Conservation (phyloP, 2,329 filamentous ascomycete species). For the Berkeleyomyces rouxiae region DNA sequence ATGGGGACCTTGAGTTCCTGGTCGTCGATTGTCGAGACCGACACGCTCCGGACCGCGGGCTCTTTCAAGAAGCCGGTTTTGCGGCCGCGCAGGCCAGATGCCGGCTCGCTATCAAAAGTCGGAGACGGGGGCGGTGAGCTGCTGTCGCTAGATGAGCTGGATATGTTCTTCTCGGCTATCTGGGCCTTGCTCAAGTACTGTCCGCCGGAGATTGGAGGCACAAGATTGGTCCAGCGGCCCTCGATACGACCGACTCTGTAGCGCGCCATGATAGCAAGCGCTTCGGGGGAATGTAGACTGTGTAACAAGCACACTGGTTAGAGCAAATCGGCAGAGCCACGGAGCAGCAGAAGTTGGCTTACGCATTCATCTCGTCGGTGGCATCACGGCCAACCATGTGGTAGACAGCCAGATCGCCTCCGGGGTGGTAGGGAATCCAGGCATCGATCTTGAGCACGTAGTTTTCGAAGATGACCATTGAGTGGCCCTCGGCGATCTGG, state of each 20-base stretch:
- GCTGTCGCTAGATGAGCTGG: constrained; percentile 30
- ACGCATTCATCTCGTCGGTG: constrained; percentile 88
- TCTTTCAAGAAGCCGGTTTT: constrained; percentile 2
- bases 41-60: background rate
- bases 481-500: constrained; percentile 65
- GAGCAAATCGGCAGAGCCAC: constrained; percentile 12
- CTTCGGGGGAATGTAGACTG: constrained; percentile 69
- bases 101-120: constrained; percentile 27
- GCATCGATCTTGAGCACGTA: constrained; percentile 74
- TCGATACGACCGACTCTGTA: constrained; percentile 75
- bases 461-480: constrained; percentile 65
- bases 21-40: constrained; percentile 18
- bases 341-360: constrained; percentile 22
- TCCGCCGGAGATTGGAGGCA: constrained; percentile 83
- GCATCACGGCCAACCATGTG: constrained; percentile 92
- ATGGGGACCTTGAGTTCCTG: constrained; percentile 28
- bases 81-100: constrained; percentile 8
- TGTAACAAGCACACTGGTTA: constrained; percentile 21
- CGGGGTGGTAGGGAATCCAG: constrained; percentile 81
- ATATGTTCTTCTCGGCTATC: background rate
- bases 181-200: constrained; percentile 33
- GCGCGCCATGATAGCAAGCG: constrained; percentile 56
- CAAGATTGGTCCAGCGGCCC: constrained; percentile 71
- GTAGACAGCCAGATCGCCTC: constrained; percentile 74
- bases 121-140: constrained; percentile 37